Conservation (phyloP, 164 flowering plant genomes). For the Nelumbo lutea region DNA sequence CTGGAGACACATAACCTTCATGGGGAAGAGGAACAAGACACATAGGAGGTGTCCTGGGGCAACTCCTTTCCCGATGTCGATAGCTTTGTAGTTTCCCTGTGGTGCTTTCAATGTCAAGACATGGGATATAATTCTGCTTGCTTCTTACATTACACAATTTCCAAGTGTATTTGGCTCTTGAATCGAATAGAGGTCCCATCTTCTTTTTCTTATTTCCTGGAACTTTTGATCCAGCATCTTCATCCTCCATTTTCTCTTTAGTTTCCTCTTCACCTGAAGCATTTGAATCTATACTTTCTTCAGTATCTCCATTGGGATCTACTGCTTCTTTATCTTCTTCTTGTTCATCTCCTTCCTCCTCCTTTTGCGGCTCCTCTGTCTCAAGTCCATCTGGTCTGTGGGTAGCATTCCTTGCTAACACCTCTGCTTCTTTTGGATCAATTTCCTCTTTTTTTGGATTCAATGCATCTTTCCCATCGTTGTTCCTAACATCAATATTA, state of each 20-base stretch:
- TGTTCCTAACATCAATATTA: constrained; percentile 19
- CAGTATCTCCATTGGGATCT: constrained; percentile 29
- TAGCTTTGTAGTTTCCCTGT: constrained; percentile 50
- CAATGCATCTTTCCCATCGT: constrained; percentile 14
- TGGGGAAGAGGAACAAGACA: constrained; percentile 86
- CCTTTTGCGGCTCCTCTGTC: constrained; percentile 26
- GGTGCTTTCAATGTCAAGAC: constrained; percentile 62
- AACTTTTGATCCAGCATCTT: constrained; percentile 16
- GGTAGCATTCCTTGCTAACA: constrained; percentile 12
- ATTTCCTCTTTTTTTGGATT: constrained; percentile 10
- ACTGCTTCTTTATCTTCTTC: constrained; percentile 25
- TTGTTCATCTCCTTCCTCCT: constrained; percentile 33
- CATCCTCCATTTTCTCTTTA: constrained; percentile 35
- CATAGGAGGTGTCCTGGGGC: constrained; percentile 64
- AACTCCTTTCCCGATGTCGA: constrained; percentile 82
- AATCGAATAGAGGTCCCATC: constrained; percentile 73
- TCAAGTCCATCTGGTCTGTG: constrained; percentile 26
- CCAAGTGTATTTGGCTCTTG: constrained; percentile 64
- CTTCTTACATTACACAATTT: constrained; percentile 73
- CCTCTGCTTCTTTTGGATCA: constrained; percentile 18
- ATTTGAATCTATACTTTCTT: constrained; percentile 34
- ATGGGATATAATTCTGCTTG: constrained; percentile 86
- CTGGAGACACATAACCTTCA: constrained; percentile 58
- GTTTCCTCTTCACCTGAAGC: constrained; percentile 26
- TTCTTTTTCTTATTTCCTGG: constrained; percentile 41